Conservation (phyloP, 805 yeast genomes). For the Monosporozyma yasuniensis region DNA sequence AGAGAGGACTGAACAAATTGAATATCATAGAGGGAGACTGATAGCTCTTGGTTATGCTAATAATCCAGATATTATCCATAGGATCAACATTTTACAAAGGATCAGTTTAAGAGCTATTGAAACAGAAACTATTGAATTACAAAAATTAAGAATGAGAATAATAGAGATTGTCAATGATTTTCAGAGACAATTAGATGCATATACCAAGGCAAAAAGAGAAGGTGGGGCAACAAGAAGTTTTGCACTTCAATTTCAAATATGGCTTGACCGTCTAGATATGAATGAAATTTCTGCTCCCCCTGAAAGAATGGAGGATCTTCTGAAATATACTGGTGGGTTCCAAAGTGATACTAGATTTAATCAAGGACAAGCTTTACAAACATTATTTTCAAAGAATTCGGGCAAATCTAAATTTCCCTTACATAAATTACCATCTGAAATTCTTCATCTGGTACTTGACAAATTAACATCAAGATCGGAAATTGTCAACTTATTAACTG, state of each 20-base stretch:
- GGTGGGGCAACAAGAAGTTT: constrained; percentile 18
- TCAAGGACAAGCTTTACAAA: neutral
- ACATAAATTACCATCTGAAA: constrained; percentile 41
- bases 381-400: neutral
- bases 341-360: neutral
- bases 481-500: constrained; percentile 52
- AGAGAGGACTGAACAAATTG: constrained; percentile 18
- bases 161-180: constrained; percentile 21
- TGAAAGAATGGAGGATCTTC: constrained; percentile 14
- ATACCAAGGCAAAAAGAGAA: constrained; percentile 12
- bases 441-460: constrained; percentile 57
- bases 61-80: constrained; percentile 14
- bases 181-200: constrained; percentile 19
- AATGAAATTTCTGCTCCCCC: constrained; percentile 14
- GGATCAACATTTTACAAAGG: constrained; percentile 22
- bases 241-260: constrained; percentile 16
- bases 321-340: constrained; percentile 8
- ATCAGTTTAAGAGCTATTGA: constrained; percentile 27
- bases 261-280: constrained; percentile 21
- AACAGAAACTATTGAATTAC: constrained; percentile 25
- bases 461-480: constrained; percentile 52
- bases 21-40: constrained; percentile 16
- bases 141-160: constrained; percentile 20
- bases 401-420: constrained; percentile 18
- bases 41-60: constrained; percentile 13